Evolutionary conservation across 2,329 filamentous ascomycete species (phyloP).

Genomic region (Xenosphaeropsis pyriputrescens): DNA sequence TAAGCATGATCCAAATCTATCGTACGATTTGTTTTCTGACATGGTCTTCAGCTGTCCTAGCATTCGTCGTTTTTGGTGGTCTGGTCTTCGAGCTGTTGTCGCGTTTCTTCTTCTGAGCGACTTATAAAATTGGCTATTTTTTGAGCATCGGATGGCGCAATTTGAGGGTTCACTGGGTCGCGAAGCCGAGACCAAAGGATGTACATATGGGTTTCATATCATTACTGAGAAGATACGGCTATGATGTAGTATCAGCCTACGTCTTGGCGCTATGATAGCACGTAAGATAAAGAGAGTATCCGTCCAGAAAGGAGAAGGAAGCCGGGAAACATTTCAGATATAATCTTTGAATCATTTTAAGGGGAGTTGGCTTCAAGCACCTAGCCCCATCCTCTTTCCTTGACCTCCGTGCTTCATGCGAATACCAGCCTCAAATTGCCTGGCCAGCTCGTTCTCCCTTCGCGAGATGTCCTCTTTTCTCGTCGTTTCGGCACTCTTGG

Average conservation of each 20-base stretch:
- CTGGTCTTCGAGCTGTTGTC: slow-evolving; percentile 21
- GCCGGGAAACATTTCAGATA: too few relatives aligned
- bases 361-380: slow-evolving; percentile 11
- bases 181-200: too few relatives aligned
- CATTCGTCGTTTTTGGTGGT: slow-evolving; percentile 18
- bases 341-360: too few relatives aligned
- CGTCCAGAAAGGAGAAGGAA: too few relatives aligned
- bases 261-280: too few relatives aligned
- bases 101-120: slow-evolving; percentile 15
- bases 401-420: slow-evolving; percentile 21
- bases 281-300: neutral
- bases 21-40: slow-evolving; percentile 2
- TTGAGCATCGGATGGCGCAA: neutral
- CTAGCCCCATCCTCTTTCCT: slow-evolving; percentile 19
- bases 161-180: too few relatives aligned
- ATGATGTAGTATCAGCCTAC: too few relatives aligned
- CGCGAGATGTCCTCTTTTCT: slow-evolving; percentile 9
- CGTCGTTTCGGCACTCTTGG: neutral
- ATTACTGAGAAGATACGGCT: too few relatives aligned
- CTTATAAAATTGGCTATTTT: neutral
- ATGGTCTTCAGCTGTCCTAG: slow-evolving; percentile 11
- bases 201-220: too few relatives aligned
- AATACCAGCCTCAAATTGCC: slow-evolving; percentile 20
- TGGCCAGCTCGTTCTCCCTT: slow-evolving; percentile 19
- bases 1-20: slow-evolving; percentile 17